Conservation (phyloP, 2,329 filamentous ascomycete species). For the Colletotrichum sp. region DNA sequence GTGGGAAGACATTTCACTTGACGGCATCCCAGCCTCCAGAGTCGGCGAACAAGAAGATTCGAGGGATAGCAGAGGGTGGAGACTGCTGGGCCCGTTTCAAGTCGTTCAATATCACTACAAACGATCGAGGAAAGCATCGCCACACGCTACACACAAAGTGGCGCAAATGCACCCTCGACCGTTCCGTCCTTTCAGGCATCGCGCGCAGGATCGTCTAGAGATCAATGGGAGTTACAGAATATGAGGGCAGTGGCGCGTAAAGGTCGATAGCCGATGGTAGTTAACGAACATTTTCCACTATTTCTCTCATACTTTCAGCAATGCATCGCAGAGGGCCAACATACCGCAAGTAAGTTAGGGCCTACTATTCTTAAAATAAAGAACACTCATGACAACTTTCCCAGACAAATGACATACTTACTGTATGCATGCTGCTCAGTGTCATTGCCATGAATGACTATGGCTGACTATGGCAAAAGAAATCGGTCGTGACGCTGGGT, state of each 20-base stretch:
- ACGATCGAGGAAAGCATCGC: background rate
- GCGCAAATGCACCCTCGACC: background rate
- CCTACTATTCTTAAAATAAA: background rate
- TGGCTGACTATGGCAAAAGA: background rate
- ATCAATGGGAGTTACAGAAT: background rate
- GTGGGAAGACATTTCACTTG: background rate
- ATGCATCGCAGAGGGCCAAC: background rate
- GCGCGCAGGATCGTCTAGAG: background rate
- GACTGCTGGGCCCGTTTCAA: background rate
- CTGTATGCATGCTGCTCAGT: background rate
- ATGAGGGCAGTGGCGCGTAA: background rate
- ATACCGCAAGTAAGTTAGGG: background rate
- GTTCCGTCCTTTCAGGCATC: background rate
- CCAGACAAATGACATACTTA: background rate
- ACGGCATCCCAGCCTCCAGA: background rate
- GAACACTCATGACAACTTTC: background rate
- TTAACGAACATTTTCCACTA: background rate
- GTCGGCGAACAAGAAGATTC: background rate
- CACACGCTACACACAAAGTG: background rate
- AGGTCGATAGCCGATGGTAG: background rate
- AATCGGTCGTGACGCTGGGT: background rate
- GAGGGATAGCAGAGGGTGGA: background rate
- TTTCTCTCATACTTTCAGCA: background rate
- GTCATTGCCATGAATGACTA: background rate
- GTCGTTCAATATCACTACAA: background rate